These are phyloP conservation scores for Margaritispora aquatica DNA, from an alignment of 495 filamentous ascomycete species.

Conservation along the genomic window DNA sequence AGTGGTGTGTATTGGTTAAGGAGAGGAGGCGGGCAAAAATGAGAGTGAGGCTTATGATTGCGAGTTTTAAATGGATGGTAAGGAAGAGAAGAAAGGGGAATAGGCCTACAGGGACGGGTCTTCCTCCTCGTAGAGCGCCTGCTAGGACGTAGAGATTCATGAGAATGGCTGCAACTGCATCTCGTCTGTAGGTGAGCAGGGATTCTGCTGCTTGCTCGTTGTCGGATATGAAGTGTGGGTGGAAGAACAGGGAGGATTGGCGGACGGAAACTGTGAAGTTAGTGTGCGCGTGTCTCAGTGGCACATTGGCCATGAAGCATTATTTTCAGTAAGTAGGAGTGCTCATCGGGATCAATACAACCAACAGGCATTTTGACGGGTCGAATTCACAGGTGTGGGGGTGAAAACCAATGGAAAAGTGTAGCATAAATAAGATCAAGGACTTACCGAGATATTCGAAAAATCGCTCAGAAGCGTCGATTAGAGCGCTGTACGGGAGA, in stretches of 20 bases:
- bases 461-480: conserved; percentile 47
- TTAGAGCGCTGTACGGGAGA: conserved; percentile 47
- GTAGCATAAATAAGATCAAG: too few relatives aligned
- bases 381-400: too few relatives aligned
- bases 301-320: too few relatives aligned
- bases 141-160: conserved; percentile 53
- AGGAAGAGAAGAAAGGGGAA: neutral
- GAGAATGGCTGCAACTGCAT: conserved; percentile 49
- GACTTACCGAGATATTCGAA: conserved; percentile 53
- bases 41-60: too few relatives aligned
- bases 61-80: too few relatives aligned
- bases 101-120: conserved; percentile 36
- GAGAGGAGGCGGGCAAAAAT: too few relatives aligned
- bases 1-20: conserved; percentile 1
- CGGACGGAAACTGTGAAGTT: conserved; percentile 51
- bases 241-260: conserved; percentile 51
- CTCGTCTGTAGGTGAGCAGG: conserved; percentile 42
- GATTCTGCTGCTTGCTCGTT: conserved; percentile 34
- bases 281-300: too few relatives aligned
- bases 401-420: too few relatives aligned
- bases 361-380: too few relatives aligned
- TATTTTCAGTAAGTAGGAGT: too few relatives aligned
- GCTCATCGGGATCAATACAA: too few relatives aligned
- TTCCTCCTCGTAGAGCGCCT: conserved; percentile 40
- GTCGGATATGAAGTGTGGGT: conserved; percentile 38